These are phyloP conservation scores for Arachnopeziza araneosa DNA, from an alignment of 2,329 filamentous ascomycete genomes.

Conservation along the genomic window DNA sequence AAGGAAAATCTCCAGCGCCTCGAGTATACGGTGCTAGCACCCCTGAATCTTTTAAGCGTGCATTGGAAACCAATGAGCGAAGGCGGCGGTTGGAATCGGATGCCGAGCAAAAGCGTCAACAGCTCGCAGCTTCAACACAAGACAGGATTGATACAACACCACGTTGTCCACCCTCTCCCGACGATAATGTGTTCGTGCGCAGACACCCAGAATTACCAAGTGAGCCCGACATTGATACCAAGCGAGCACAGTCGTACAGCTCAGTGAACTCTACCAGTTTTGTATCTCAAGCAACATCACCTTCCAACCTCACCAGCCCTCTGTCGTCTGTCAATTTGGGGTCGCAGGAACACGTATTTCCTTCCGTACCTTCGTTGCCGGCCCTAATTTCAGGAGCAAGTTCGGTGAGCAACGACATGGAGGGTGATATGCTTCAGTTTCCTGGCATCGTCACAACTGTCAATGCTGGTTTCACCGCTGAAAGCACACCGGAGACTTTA, in stretches of 20 bases:
- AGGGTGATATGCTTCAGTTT: conserved; percentile 52
- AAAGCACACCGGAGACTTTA: conserved; percentile 24
- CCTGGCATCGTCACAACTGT: conserved; percentile 44
- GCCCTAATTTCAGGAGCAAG: conserved; percentile 59
- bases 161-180: conserved; percentile 42
- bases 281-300: conserved; percentile 34
- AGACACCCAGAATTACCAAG: conserved; percentile 8
- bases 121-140: conserved; percentile 4
- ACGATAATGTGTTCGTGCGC: conserved; percentile 34
- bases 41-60: conserved; percentile 36
- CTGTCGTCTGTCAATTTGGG: conserved; percentile 43
- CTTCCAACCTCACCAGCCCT: conserved; percentile 23
- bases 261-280: conserved; percentile 33
- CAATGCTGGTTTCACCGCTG: conserved; percentile 14
- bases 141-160: conserved; percentile 20
- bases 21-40: conserved; percentile 36
- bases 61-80: conserved; percentile 29
- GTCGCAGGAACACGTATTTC: conserved; percentile 38
- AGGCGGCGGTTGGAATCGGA: conserved; percentile 32
- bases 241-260: conserved; percentile 26
- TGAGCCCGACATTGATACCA: conserved; percentile 5
- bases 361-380: conserved; percentile 59
- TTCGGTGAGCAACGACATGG: conserved; percentile 57
- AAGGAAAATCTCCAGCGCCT: conserved; percentile 33
- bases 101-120: conserved; percentile 30